Evolutionary conservation across 805 yeast genomes (phyloP), one percentile per base, ranked within the genome.

Genomic region (Ogataea nakhonphanomensis): DNA sequence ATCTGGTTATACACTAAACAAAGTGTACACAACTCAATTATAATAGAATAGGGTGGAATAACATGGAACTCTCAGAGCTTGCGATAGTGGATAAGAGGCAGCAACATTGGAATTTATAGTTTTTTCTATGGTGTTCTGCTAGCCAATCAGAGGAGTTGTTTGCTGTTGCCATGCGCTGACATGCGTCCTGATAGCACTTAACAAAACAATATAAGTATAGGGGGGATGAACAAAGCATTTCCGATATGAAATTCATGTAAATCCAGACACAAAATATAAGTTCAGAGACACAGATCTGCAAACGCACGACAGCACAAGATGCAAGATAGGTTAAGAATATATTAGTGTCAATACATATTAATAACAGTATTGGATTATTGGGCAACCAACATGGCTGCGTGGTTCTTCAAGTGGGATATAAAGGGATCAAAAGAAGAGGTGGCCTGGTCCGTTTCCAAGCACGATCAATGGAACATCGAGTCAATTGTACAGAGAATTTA

Each of bases 41-140:
- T 9, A 33, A 33, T 33, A 8, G 43, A 39, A 33, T 9, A 15
- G 24, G 25, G 23, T 34, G 34, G 38, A 39, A 39, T 25, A 27
- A 25, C 43, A 39, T 39, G 43, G 43, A 39, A 39, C 35, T 27
- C 38, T 25, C 17, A 32, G 24, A 31, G 38, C 35, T 33, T 25
- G 17, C 17, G 34, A 27, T 23, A 28, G 33, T 25, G 25, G 21
- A 27, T 25, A 27, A 30, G 21, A 25, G 37, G 43, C 30, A 29
- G 31, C 22, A 8, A 22, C 27, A 25, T 25, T 24, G 14, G 31
- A 35, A 33, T 39, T 39, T 39, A 39, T 39, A 33, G 22, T 33
- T 39, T 39, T 39, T 39, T 33, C 38, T 26, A 25, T 12, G n/a
- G 13, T 20, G 35, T 34, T 33, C 35, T 33, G 35, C 30, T 35